Percentiles rank a stretch among this genome's conserved stretches.
Conservation (phyloP, 495 filamentous ascomycete genomes). For the Glarea lozoyensis region DNA sequence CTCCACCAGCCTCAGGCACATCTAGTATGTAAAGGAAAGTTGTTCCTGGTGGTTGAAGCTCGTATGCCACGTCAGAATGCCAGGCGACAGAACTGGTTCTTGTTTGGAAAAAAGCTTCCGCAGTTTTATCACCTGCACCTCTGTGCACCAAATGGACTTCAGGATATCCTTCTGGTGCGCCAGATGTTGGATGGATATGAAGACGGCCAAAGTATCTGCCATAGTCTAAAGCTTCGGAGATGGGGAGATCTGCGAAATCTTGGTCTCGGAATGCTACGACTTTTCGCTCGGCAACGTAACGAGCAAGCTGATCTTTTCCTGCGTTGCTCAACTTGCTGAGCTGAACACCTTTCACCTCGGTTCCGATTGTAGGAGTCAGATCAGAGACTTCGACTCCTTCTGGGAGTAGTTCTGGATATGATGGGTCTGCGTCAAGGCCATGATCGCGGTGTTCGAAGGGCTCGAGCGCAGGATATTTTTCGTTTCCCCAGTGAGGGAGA, state of each 20-base stretch:
- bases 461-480: constrained; percentile 56
- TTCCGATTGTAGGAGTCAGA: constrained; percentile 66
- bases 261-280: constrained; percentile 76
- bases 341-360: constrained; percentile 69
- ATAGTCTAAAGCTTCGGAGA: constrained; percentile 59
- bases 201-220: constrained; percentile 72
- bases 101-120: constrained; percentile 50
- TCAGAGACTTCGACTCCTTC: constrained; percentile 39
- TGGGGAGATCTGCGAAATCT: constrained; percentile 67
- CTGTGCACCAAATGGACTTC: constrained; percentile 76
- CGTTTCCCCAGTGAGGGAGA: constrained; percentile 61
- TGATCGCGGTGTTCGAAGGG: constrained; percentile 66
- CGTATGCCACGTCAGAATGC: constrained; percentile 80
- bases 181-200: constrained; percentile 76
- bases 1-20: constrained; percentile 65
- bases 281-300: constrained; percentile 69
- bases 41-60: constrained; percentile 76
- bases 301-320: constrained; percentile 74
- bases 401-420: constrained; percentile 57
- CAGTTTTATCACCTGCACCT: constrained; percentile 50
- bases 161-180: constrained; percentile 59
- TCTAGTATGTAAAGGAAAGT: constrained; percentile 77
- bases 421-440: constrained; percentile 60
- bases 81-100: constrained; percentile 63
- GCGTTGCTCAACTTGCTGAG: constrained; percentile 54